Base-by-base conservation (phyloP, 164 flowering plant species). In the Magnolia kwangsiensis region DNA sequence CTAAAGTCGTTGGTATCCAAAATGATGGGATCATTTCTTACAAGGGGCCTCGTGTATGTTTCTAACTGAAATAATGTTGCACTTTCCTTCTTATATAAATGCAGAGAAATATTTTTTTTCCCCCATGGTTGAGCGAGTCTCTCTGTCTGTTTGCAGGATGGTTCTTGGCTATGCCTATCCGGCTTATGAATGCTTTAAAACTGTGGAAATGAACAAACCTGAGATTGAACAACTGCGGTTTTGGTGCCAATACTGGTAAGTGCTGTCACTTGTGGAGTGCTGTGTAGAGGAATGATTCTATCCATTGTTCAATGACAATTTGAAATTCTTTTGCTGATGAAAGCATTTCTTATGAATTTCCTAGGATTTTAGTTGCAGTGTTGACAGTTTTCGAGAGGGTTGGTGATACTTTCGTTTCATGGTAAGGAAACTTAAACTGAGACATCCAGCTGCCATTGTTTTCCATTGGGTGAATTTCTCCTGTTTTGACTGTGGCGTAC, bases 161-260 rank as follows among this genome's bases (percentile, higher is more conserved):
- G 82, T 88, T 23, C 87, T 92, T 75, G 99, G 98, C 37, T 96
- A 96, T 88, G 96, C 92, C 19, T 96, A 93, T 84, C 99, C 99
- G n/a, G 98, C 98, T 4, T 96, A 92, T 75, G 96, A 89, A 82
- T 96, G 99, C 85, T 96, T 74, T 63, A 96, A 96, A 83, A 86
- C 92, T 27, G 96, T 94, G 69, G 98, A 96, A 79, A 86, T 61
- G 88, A 94, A 96, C 82, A 96, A 89, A 78, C 98, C 97, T 0
- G 97, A 94, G 37, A 91, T 96, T 74, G 92, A 96, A 83, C 95
- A 90, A 65, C 93, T 96, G 75, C 90, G 90, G 23, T 96, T 96
- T 85, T 96, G 99, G 99, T 96, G 99, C 84, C 98, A 94, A 79
- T 96, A 96, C 74, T 96, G 99, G 99, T 96, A 87, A 20, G 69